Conservation (phyloP, 1,139 yeast species). For the Taphrina flavorubra region DNA sequence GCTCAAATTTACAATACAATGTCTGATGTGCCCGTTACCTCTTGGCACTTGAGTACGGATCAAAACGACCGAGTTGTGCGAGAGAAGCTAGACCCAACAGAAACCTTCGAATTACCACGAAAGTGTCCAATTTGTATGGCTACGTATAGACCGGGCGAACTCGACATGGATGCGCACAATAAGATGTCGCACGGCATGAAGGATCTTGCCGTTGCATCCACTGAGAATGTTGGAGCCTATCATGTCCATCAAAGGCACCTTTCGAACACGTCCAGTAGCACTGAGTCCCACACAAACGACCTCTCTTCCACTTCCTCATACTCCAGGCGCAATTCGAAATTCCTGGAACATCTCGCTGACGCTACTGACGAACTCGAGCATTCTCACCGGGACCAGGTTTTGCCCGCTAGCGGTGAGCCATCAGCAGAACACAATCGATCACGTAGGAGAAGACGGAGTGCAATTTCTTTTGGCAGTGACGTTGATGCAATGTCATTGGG, state of each 20-base stretch:
- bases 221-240: neutral
- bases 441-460: slow-evolving; percentile 19
- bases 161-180: neutral
- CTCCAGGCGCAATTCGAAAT: slow-evolving; percentile 3
- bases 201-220: neutral
- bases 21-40: neutral
- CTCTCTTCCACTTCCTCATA: neutral
- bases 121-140: slow-evolving; percentile 14
- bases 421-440: neutral
- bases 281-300: neutral
- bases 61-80: neutral
- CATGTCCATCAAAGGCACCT: slow-evolving; percentile 7
- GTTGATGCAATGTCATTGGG: neutral
- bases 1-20: neutral
- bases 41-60: neutral
- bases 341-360: slow-evolving; percentile 9
- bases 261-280: neutral
- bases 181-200: neutral
- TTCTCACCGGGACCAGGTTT: neutral
- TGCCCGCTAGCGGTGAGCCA: neutral
- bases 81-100: neutral
- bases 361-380: neutral
- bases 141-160: neutral
- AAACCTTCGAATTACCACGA: slow-evolving; percentile 1
- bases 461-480: slow-evolving; percentile 15